phyloP scores from a whole-genome alignment of 805 yeast genomes.

The Lachancea kluyveri region DNA sequence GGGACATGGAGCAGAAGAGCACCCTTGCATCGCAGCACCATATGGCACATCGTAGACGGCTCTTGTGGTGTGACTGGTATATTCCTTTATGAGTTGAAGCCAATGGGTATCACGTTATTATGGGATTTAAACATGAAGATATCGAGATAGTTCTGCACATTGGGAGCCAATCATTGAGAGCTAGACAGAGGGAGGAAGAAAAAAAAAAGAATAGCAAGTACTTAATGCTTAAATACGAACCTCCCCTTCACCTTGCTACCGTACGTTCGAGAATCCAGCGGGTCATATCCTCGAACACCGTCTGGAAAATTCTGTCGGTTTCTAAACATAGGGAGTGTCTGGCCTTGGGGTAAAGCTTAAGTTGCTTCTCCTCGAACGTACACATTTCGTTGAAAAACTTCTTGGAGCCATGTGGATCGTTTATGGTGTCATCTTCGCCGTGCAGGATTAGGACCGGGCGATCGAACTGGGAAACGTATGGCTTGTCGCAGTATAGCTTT shows the following conservation, averaged over 20 bases:
- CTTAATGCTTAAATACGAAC: too few relatives aligned
- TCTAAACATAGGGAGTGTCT: slow-evolving; percentile 42
- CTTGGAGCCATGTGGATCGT: slow-evolving; percentile 43
- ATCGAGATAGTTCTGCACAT: too few relatives aligned
- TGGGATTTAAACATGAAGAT: too few relatives aligned
- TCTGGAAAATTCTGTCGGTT: slow-evolving; percentile 34
- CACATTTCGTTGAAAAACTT: slow-evolving; percentile 35
- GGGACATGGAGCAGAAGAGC: too few relatives aligned
- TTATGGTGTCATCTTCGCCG: slow-evolving; percentile 59
- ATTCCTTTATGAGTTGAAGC: not conserved
- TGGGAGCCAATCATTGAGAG: too few relatives aligned
- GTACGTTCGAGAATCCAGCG: too few relatives aligned
- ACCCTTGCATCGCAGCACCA: too few relatives aligned
- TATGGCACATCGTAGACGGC: too few relatives aligned
- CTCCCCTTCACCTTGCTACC: too few relatives aligned
- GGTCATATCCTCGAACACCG: slow-evolving; percentile 33
- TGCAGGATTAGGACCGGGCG: slow-evolving; percentile 53
- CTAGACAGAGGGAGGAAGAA: too few relatives aligned
- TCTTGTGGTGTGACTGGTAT: too few relatives aligned
- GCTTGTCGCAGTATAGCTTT: slow-evolving; percentile 36
- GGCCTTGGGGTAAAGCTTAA: slow-evolving; percentile 22
- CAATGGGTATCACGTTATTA: slow-evolving; percentile 4
- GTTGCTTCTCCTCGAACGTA: slow-evolving; percentile 20
- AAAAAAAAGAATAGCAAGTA: too few relatives aligned
- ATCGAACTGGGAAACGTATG: slow-evolving; percentile 31